These are phyloP conservation scores for Salix caprea DNA, from an alignment of 345 rosid genomes.

Conservation along the genomic window DNA sequence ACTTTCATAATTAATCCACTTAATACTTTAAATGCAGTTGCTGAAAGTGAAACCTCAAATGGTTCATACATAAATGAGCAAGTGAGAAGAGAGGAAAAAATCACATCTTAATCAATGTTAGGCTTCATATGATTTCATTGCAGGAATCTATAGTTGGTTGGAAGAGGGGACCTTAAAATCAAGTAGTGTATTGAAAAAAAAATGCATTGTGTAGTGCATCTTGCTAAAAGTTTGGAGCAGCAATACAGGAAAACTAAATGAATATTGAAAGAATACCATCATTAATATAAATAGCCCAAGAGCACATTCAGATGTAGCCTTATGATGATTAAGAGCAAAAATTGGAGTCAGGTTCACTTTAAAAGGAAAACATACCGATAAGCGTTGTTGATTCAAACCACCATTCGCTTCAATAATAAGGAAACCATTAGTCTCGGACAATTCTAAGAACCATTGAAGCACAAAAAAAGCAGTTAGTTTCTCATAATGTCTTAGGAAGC, in stretches of 20 bases:
- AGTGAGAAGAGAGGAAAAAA: no score
- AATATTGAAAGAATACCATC: neutral
- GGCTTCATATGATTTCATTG: neutral
- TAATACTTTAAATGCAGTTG: no score
- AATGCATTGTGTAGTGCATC: no score
- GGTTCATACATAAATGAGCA: neutral
- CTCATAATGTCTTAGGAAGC: neutral
- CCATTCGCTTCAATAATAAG: conserved; percentile 97
- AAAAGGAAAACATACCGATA: conserved; percentile 62
- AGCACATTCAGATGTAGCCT: neutral
- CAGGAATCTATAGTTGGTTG: neutral
- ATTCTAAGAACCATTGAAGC: conserved; percentile 38
- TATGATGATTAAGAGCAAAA: neutral
- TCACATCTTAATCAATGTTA: neutral
- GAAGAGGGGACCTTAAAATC: neutral
- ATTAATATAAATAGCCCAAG: neutral
- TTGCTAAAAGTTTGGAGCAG: neutral
- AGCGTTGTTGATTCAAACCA: conserved; percentile 94
- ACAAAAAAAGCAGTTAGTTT: conserved; percentile 19
- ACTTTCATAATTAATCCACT: neutral
- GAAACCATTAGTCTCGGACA: conserved; percentile 73
- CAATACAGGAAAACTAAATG: no score
- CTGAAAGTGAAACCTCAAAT: neutral
- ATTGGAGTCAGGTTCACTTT: neutral
- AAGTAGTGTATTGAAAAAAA: neutral